Conservation (phyloP, 225 moss, liverwort and hornwort species). For the Pleurozium schreberi region DNA sequence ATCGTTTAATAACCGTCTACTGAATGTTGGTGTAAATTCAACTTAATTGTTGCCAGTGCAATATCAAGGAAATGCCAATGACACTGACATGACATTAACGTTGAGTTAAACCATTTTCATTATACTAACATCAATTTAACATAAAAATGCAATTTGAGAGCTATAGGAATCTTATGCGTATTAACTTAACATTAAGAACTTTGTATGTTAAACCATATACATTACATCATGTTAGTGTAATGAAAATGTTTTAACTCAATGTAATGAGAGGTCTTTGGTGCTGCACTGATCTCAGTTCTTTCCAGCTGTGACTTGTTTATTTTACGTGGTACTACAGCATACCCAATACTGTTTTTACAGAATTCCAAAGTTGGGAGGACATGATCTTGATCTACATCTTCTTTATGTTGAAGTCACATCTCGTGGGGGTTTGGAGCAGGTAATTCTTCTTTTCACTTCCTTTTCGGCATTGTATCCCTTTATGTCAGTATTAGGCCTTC, state of each 20-base stretch:
- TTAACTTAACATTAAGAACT: not conserved
- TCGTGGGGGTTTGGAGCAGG: constrained; percentile 89
- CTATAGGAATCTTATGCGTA: not conserved
- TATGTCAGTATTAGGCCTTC: not conserved
- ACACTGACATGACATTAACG: not conserved
- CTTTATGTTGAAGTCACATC: constrained; percentile 79
- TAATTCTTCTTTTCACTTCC: not conserved
- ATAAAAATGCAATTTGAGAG: not conserved
- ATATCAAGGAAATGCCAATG: not conserved
- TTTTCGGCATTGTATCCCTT: not conserved
- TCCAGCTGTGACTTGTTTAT: not conserved
- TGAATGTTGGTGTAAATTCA: not conserved
- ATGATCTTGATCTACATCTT: constrained; percentile 78
- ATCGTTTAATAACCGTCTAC: not conserved
- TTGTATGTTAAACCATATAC: no score
- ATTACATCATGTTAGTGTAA: not conserved
- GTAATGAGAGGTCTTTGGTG: not conserved
- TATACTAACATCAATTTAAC: not conserved
- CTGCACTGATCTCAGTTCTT: not conserved
- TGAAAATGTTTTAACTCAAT: not conserved
- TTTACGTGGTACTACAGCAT: not conserved
- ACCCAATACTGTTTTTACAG: constrained; percentile 24
- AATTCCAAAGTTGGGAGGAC: constrained; percentile 87
- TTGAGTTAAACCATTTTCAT: not conserved
- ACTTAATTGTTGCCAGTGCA: not conserved